Base-by-base conservation (phyloP, 345 rosid species). In the Syzygium aromaticum region DNA sequence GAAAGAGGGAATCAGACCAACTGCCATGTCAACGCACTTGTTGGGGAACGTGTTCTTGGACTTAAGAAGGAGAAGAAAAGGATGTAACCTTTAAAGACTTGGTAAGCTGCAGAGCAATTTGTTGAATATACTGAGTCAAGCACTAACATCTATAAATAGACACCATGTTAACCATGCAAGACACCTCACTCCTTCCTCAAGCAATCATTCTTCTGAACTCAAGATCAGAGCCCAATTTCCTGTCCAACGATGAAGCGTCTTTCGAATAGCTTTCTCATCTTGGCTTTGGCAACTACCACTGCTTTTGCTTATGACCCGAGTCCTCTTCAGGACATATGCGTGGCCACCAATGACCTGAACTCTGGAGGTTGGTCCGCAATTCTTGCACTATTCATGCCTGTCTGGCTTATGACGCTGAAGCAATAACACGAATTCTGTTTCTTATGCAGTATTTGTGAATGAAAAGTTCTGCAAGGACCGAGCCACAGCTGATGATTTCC, bases 391-490 rank as follows among this genome's bases (percentile, higher is more conserved):
- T 11, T 15, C 11, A 12, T 8, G 53, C 28, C 53, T 86, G 51
- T 51, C 85, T 14, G 12, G 12, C 54, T 51, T n/a, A 7, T 1
- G 54, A 16, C 0, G 56, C 30, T 14, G 0, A 63, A 63, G 25
- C 13, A 0, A 54, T 84, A 15, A 52, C 53, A 14, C 1, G 14
- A 52, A 28, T 0, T 25, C 3, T 15, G 5, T 84, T 83, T 83
- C n/a, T 83, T 13, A 77, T 43, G 85, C 88, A 80, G 88, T 82
- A 38, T 82, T 78, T 13, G 86, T 87, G 54, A 87, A 87, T 52
- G 89, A 77, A 9, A 85, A 84, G 56, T 87, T 87, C 53, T 85
- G 89, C 86, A 53, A 84, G 84, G 84, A 87, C 86, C 89, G 84
- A 28, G 85, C 52, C 30, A 85, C 59, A 2, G 49, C 89, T 1